Evolutionary conservation across 2,329 filamentous ascomycete species (phyloP).

Genomic region (Alternaria ventricosa): DNA sequence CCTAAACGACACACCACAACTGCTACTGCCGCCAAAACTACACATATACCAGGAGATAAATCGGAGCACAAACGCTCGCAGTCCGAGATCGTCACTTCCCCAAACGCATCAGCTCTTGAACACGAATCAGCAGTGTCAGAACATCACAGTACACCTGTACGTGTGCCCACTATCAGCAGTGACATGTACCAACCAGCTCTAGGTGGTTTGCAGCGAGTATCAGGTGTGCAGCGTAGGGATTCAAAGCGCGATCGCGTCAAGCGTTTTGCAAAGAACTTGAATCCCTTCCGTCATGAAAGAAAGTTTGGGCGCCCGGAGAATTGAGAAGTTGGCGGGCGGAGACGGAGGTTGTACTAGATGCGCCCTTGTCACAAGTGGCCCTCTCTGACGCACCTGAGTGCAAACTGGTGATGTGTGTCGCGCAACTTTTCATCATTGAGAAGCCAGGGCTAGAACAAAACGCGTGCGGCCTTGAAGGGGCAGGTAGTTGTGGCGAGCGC

Average conservation of each 20-base stretch:
- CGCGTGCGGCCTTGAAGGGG: not conserved
- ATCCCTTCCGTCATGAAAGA: not conserved
- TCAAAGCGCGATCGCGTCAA: slow-evolving; percentile 6
- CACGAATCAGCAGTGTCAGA: not conserved
- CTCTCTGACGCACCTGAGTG: not conserved
- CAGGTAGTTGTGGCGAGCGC: not conserved
- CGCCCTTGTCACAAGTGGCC: not conserved
- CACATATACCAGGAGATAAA: not conserved
- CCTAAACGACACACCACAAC: not conserved
- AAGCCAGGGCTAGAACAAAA: not conserved
- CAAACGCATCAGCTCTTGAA: not conserved
- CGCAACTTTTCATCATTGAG: not conserved
- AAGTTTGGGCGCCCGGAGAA: not conserved
- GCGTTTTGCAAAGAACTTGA: slow-evolving; percentile 2
- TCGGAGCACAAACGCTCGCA: not conserved
- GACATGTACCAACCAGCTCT: slow-evolving; percentile 14
- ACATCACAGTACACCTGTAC: not conserved
- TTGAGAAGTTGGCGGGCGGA: not conserved
- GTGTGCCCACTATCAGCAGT: slow-evolving; percentile 1
- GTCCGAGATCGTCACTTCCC: not conserved
- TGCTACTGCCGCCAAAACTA: not conserved
- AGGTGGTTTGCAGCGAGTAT: slow-evolving; percentile 10
- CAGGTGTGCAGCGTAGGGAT: not conserved
- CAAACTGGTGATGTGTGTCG: not conserved
- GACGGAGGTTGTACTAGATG: not conserved